Conservation (phyloP, 495 filamentous ascomycete genomes). For the Daldinia vernicosa region DNA sequence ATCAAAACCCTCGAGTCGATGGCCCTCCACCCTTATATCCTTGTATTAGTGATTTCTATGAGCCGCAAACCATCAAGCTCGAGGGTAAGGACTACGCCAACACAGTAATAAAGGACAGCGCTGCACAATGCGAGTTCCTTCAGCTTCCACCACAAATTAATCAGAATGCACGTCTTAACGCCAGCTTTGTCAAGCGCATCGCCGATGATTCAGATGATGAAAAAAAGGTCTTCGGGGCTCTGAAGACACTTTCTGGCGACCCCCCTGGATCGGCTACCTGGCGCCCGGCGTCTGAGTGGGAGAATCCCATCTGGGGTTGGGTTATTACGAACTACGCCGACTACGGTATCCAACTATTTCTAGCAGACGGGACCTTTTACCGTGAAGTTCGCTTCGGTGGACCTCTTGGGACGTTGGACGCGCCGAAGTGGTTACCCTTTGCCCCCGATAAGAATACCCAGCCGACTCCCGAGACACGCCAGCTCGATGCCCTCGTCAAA, state of each 20-base stretch:
- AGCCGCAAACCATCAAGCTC: slow-evolving; percentile 19
- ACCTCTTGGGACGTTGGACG: slow-evolving; percentile 11
- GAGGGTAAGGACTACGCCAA: not conserved
- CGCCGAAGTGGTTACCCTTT: slow-evolving; percentile 52
- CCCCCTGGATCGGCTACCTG: not conserved
- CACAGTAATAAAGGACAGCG: not conserved
- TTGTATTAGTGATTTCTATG: slow-evolving; percentile 35
- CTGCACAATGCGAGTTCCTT: not conserved
- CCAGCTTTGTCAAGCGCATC: not conserved
- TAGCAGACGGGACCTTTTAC: slow-evolving; percentile 60
- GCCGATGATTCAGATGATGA: not conserved
- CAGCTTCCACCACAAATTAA: not conserved
- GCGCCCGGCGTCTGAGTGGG: slow-evolving; percentile 48
- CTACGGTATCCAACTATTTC: slow-evolving; percentile 60
- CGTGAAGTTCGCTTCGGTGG: slow-evolving; percentile 56
- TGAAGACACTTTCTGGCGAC: not conserved
- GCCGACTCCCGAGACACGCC: slow-evolving; percentile 20
- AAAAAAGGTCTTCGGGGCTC: not conserved
- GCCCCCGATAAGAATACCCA: slow-evolving; percentile 4
- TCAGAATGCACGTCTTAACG: not conserved
- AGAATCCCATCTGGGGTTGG: slow-evolving; percentile 66
- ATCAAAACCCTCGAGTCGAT: slow-evolving; percentile 37
- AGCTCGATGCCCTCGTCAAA: slow-evolving; percentile 51
- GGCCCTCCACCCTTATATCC: slow-evolving; percentile 47
- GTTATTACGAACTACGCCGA: slow-evolving; percentile 62